Percentiles rank a stretch among this genome's conserved stretches.
Evolutionary conservation across 164 flowering plant genomes (phyloP).

Genomic region (Saururus chinensis): DNA sequence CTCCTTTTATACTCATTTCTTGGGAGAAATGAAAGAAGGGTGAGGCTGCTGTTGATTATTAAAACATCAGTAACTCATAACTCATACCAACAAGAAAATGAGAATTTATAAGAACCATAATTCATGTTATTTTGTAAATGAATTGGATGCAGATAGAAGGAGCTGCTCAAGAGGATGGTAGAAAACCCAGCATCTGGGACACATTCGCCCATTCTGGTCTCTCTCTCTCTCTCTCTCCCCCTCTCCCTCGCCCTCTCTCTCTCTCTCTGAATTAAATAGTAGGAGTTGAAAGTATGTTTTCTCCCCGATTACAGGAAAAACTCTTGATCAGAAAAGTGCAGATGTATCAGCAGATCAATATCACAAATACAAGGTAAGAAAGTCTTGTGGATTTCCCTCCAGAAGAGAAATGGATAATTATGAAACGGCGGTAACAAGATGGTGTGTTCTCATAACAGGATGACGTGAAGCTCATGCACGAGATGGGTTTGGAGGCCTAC

Average conservation of each 20-base stretch:
- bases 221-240: background rate
- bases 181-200: constrained; percentile 17
- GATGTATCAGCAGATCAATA: constrained; percentile 11
- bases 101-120: too few relatives aligned
- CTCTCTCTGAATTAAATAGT: too few relatives aligned
- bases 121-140: too few relatives aligned
- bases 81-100: too few relatives aligned
- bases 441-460: constrained; percentile 4
- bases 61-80: too few relatives aligned
- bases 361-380: constrained; percentile 12
- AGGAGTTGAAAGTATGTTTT: background rate
- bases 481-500: constrained; percentile 17
- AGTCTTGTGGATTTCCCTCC: background rate
- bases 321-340: constrained; percentile 5
- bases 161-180: constrained; percentile 13
- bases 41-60: too few relatives aligned
- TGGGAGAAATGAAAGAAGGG: too few relatives aligned
- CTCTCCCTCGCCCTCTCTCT: background rate
- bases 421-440: background rate
- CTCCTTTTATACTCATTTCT: too few relatives aligned
- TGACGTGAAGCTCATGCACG: constrained; percentile 13
- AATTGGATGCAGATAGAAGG: constrained; percentile 9
- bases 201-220: constrained; percentile 10
- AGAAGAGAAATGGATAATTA: too few relatives aligned
- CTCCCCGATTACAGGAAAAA: constrained; percentile 6